Evolutionary conservation across 73 alveolate species (phyloP), one percentile per base, ranked within the genome.

Genomic region (Paraurostyla sp.): DNA sequence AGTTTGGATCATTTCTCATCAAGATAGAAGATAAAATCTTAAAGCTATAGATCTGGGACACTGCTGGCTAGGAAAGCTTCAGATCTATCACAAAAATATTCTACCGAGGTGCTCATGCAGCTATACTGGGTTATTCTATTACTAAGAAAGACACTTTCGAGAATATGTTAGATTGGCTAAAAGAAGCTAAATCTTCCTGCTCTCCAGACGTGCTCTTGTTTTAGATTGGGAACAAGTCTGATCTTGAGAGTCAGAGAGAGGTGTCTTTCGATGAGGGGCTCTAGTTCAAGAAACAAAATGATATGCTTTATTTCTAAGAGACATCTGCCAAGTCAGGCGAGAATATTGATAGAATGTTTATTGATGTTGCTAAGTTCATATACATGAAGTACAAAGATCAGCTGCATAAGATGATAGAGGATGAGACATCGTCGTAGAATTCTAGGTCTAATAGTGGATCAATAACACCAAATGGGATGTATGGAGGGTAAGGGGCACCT

Each of bases 61-160:
- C 99, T 0, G 99, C 99, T 23, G 99, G 99, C 27, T 90, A 96
- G 80, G 99, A 96, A 51, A 25, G 95, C 58, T 96, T 94, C 87
- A 92, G 95, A 69, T 92, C 97, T 16, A 92, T 96, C 45, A 96
- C 96, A n/a, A 96, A 93, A 58, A 90, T 96, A 56, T 96, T 94
- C 78, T 96, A 96, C 85, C 50, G 98, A 80, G 98, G 98, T 15
- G 97, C 97, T 27, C 95, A 93, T 45, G 97, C 96, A 0, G 99
- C 97, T 23, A 71, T 96, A 13, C 41, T 95, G 38, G 92, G 87
- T 50, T 96, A 92, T 73, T 96, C 96, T 50, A 86, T 94, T 32
- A 94, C 96, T 29, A 92, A 85, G 65, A 83, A 71, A 52, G 99
- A 96, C 68, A 75, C 97, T 3, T 94, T 94, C 48, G 78, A 80